Percentiles rank a stretch among this genome's conserved stretches.
Evolutionary conservation across 768 basidiomycete genomes (phyloP).

Genomic region (Suillus alpinus): DNA sequence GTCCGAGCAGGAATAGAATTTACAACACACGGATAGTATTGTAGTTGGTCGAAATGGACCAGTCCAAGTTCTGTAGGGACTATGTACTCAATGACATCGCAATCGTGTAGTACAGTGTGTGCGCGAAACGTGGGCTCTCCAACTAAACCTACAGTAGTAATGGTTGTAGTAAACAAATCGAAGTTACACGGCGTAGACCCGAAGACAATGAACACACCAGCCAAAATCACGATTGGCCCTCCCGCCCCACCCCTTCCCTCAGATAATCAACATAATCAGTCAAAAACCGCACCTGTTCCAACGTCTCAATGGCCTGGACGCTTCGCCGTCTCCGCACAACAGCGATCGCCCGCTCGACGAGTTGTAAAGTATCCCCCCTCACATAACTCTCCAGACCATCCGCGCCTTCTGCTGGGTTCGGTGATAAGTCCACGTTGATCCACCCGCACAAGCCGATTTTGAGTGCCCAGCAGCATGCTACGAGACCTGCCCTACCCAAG

Average conservation of each 20-base stretch:
- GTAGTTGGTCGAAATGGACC: too few species aligned
- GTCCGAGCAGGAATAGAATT: background rate
- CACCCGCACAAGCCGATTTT: constrained; percentile 88
- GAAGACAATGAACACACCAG: background rate
- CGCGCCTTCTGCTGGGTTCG: background rate
- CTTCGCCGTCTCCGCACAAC: constrained; percentile 76
- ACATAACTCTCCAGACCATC: constrained; percentile 15
- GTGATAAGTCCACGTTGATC: constrained; percentile 34
- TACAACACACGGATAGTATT: too few species aligned
- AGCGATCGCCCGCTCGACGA: constrained; percentile 71
- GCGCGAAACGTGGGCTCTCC: background rate
- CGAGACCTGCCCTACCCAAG: constrained; percentile 87
- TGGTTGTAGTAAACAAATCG: background rate
- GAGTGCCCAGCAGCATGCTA: constrained; percentile 91
- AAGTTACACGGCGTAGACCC: background rate
- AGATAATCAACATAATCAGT: constrained; percentile 73
- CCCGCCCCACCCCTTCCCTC: constrained; percentile 14
- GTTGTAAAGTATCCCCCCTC: constrained; percentile 50
- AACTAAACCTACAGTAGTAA: background rate
- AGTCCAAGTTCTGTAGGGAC: background rate
- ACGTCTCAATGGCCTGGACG: constrained; percentile 89
- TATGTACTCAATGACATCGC: background rate
- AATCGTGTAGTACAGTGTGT: background rate
- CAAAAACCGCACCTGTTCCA: constrained; percentile 86
- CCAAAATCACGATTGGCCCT: background rate